These are phyloP conservation scores for Saccharomyces hybrid DNA, from an alignment of 1,139 yeast genomes.

Conservation along the genomic window DNA sequence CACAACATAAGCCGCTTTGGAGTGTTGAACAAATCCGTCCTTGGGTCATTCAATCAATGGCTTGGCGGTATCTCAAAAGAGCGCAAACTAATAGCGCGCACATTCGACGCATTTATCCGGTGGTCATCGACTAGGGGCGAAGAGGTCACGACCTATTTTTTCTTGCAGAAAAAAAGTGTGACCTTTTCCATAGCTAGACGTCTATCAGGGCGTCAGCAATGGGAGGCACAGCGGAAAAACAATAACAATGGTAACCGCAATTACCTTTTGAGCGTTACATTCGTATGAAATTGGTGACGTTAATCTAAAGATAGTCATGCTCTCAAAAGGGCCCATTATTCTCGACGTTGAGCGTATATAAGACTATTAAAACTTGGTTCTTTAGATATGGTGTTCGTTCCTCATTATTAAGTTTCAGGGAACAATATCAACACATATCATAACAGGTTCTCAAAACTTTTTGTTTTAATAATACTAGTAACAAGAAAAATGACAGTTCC, in stretches of 20 bases:
- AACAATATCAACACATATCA: not conserved
- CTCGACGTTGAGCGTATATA: not conserved
- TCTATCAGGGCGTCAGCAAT: slow-evolving; percentile 1
- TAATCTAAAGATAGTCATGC: not conserved
- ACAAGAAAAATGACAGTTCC: not conserved
- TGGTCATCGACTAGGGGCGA: not conserved
- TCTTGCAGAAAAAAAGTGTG: not conserved
- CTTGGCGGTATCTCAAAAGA: not conserved
- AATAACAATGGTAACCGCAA: not conserved
- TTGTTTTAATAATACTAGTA: not conserved
- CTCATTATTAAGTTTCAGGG: not conserved
- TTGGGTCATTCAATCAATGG: not conserved
- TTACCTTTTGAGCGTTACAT: not conserved
- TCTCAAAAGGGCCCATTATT: not conserved
- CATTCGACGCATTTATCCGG: not conserved
- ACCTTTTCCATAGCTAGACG: not conserved
- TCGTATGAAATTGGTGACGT: not conserved
- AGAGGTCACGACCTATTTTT: not conserved
- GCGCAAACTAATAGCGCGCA: not conserved
- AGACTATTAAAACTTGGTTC: not conserved
- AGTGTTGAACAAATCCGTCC: not conserved
- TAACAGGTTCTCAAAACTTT: not conserved
- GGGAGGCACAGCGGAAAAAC: not conserved
- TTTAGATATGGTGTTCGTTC: not conserved
- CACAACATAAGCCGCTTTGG: not conserved